Evolutionary conservation across 306 rosid genomes (phyloP).

Genomic region (Citrullus colocynthis): DNA sequence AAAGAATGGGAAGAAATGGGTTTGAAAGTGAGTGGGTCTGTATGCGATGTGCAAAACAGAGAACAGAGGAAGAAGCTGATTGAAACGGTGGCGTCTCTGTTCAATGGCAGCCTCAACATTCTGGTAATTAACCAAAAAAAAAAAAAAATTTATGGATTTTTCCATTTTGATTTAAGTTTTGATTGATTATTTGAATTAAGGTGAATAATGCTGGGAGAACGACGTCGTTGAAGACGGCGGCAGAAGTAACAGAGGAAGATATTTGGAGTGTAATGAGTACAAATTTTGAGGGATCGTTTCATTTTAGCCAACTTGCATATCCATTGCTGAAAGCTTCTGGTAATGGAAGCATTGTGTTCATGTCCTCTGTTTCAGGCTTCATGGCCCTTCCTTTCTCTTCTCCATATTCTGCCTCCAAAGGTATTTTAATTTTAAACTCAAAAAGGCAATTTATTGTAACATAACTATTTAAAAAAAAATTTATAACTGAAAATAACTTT

Average conservation of each 20-base stretch:
- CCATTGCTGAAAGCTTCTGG: slow-evolving; percentile 38
- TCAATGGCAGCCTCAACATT: slow-evolving; percentile 33
- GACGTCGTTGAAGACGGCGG: background rate
- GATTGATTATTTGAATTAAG: background rate
- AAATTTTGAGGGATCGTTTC: slow-evolving; percentile 25
- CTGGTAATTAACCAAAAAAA: slow-evolving; percentile 1
- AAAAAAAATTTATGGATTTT: too few species aligned
- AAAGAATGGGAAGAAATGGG: slow-evolving; percentile 31
- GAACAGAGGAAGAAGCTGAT: slow-evolving; percentile 25
- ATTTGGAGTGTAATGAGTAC: slow-evolving; percentile 14
- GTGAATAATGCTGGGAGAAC: background rate
- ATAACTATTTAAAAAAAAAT: too few species aligned
- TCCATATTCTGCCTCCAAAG: slow-evolving; percentile 46
- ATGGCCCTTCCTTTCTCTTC: slow-evolving; percentile 18
- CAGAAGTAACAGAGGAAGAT: slow-evolving; percentile 14
- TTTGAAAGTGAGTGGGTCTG: slow-evolving; percentile 25
- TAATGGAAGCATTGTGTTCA: slow-evolving; percentile 28
- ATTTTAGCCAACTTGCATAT: slow-evolving; percentile 27
- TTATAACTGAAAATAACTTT: too few species aligned
- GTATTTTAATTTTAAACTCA: background rate
- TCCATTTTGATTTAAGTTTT: background rate
- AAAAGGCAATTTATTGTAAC: too few species aligned
- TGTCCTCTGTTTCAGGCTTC: slow-evolving; percentile 28
- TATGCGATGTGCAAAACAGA: slow-evolving; percentile 21
- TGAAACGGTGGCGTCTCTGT: slow-evolving; percentile 20